A percentile compares a stretch with the other conserved stretches of the same genome.
Evolutionary conservation across 805 yeast genomes (phyloP).

Genomic region (Metschnikowia borealis): DNA sequence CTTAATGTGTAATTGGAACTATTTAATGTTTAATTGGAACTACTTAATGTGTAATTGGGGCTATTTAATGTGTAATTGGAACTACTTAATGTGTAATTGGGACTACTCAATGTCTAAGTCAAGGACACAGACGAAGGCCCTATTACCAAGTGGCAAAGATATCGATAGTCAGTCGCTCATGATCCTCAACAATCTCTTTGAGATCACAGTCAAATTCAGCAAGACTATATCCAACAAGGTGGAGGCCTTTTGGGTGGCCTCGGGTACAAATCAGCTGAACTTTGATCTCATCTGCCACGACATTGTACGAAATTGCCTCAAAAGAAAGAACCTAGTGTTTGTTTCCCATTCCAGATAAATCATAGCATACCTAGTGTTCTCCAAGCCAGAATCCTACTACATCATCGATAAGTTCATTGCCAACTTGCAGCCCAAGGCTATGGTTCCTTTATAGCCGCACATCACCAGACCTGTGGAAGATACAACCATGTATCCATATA

Average conservation of each 20-base stretch:
- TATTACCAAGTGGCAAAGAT: slow-evolving; percentile 5
- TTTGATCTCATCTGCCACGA: slow-evolving; percentile 70
- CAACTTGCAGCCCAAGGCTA: slow-evolving; percentile 76
- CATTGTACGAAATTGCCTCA: slow-evolving; percentile 62
- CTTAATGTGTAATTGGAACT: no score
- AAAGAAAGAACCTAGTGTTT: slow-evolving; percentile 65
- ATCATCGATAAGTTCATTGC: slow-evolving; percentile 59
- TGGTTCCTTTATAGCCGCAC: slow-evolving; percentile 68
- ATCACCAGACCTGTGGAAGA: slow-evolving; percentile 25
- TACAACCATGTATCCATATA: slow-evolving; percentile 50
- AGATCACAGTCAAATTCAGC: slow-evolving; percentile 75
- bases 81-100: no score
- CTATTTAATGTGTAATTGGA: no score
- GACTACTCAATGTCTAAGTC: no score
- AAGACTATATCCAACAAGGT: slow-evolving; percentile 77
- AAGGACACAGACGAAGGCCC: neutral
- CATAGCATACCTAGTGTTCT: slow-evolving; percentile 65
- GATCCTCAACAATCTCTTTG: slow-evolving; percentile 79
- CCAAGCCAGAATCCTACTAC: slow-evolving; percentile 44
- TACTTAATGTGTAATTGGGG: no score
- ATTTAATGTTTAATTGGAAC: no score
- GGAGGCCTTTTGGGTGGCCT: slow-evolving; percentile 92
- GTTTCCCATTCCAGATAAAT: slow-evolving; percentile 80
- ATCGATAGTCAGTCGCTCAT: slow-evolving; percentile 43
- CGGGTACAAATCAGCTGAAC: slow-evolving; percentile 73